Percentiles rank a stretch among this genome's conserved stretches.
Conservation (phyloP, 306 rosid species). For the Senna siamea region DNA sequence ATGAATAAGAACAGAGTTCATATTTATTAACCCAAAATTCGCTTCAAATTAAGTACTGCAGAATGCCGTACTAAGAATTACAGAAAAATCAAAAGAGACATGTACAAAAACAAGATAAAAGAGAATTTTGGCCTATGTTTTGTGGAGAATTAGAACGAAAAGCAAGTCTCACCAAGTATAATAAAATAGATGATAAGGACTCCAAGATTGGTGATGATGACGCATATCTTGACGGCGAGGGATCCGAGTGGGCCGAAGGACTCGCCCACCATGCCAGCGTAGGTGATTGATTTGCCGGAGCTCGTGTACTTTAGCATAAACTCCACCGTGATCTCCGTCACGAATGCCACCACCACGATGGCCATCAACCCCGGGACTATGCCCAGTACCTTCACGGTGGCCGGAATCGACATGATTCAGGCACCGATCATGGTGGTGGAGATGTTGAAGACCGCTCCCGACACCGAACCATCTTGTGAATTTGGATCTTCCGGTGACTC, state of each 20-base stretch:
- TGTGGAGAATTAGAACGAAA: not conserved
- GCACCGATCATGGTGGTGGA: slow-evolving; percentile 69
- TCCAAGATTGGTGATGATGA: slow-evolving; percentile 58
- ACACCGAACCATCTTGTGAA: slow-evolving; percentile 35
- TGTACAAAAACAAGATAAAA: not conserved
- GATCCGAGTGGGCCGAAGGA: slow-evolving; percentile 56
- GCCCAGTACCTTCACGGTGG: slow-evolving; percentile 63
- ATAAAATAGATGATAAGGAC: slow-evolving; percentile 59
- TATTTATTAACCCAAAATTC: not conserved
- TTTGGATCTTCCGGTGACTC: not conserved
- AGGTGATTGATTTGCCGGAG: slow-evolving; percentile 52
- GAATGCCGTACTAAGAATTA: not conserved
- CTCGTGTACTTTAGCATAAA: slow-evolving; percentile 58
- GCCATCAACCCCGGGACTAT: slow-evolving; percentile 52
- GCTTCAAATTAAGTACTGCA: not conserved
- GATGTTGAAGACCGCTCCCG: slow-evolving; percentile 64
- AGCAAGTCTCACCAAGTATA: slow-evolving; percentile 51
- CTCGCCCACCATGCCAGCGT: slow-evolving; percentile 57
- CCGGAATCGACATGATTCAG: slow-evolving; percentile 74
- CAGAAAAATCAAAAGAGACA: not conserved
- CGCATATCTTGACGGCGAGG: slow-evolving; percentile 54
- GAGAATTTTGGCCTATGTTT: too few relatives aligned
- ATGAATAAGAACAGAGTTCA: not conserved
- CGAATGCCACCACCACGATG: slow-evolving; percentile 49
- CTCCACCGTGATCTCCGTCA: slow-evolving; percentile 58